phyloP scores from a whole-genome alignment of 495 filamentous ascomycete genomes.

The Copromyces sp. region DNA sequence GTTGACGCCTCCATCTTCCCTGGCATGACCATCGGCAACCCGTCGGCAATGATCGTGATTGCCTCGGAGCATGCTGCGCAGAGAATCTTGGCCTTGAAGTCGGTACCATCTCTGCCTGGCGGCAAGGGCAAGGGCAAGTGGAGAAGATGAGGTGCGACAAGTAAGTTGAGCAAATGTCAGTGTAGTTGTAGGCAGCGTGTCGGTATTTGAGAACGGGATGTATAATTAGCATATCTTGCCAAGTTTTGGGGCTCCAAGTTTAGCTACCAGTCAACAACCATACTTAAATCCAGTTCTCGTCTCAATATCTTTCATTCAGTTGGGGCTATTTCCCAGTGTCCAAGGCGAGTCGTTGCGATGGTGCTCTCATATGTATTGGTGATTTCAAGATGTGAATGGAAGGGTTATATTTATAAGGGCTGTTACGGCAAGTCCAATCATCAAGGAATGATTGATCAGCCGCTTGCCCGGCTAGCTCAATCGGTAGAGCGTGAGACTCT shows the following conservation, averaged over 20 bases:
- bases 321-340: neutral
- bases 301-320: neutral
- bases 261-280: neutral
- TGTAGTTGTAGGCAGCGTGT: neutral
- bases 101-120: neutral
- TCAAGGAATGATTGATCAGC: neutral
- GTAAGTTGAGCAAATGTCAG: neutral
- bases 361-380: neutral
- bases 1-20: slow-evolving; percentile 58
- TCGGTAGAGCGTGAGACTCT: slow-evolving; percentile 69
- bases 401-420: neutral
- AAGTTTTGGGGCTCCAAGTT: neutral
- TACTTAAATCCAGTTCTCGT: neutral
- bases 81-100: slow-evolving; percentile 15
- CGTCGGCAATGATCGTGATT: slow-evolving; percentile 48
- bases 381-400: too few species aligned
- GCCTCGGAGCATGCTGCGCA: slow-evolving; percentile 46
- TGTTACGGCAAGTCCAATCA: neutral
- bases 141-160: neutral
- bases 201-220: neutral
- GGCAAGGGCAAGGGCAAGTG: neutral
- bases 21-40: slow-evolving; percentile 51
- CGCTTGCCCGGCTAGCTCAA: slow-evolving; percentile 47
- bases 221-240: neutral
- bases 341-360: neutral